Base-by-base conservation (phyloP, 345 rosid genomes). In the Durio zibethinus region DNA sequence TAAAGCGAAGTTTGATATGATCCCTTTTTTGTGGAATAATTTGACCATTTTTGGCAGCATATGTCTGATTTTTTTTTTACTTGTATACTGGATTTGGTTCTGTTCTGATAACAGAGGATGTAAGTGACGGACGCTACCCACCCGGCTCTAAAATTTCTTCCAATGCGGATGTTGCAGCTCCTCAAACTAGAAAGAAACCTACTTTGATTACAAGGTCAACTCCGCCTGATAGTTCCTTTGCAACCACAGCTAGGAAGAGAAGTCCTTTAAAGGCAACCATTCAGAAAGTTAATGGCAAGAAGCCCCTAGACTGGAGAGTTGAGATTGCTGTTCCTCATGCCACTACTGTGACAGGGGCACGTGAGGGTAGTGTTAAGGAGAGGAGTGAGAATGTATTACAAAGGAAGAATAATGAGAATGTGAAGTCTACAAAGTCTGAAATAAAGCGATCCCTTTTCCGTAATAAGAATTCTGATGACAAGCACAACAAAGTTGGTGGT, bases 241-340 rank as follows among this genome's bases (percentile, higher is more conserved):
- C 89, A 31, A 83, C 88, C 50, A 74, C 82, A 14, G 81, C 82
- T 12, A 85, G 81, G 88, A 91, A 82, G 81, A 86, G 86, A 75
- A 81, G 79, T 82, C 85, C 79, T 70, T 71, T 80, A 50, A 91
- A 80, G 81, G 45, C 86, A 36, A 76, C 79, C 11, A 20, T 71
- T 29, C 73, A 33, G n/a, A 88, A 86, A 79, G 76, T 70, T 47
- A 90, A 80, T 43, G 74, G 77, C 40, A 94, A 85, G 85, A 88
- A 85, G 74, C 80, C 88, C 68, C 78, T 85, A 50, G 90, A 84
- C 81, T 83, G 88, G 88, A 89, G 87, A 79, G 86, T 85, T 76
- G 88, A 86, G 80, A 71, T 80, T 72, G 68, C 87, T 43, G 80
- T 81, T 81, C 81, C 88, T 7, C 73, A 59, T 50, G 62, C 69